phyloP scores from a whole-genome alignment of 2,329 filamentous ascomycete genomes.

The Botrytis aclada region DNA sequence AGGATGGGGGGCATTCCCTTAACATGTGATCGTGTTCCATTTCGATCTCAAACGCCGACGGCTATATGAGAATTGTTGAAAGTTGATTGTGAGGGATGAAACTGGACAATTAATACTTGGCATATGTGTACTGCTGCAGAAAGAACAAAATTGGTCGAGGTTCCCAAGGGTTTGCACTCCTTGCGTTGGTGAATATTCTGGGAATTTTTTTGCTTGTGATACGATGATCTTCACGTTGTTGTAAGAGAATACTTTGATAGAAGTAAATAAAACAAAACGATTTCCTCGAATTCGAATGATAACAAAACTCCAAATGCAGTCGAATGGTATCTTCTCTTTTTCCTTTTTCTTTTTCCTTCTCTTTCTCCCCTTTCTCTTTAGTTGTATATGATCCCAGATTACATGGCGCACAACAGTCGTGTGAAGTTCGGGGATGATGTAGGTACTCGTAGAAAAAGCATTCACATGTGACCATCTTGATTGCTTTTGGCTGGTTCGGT shows the following conservation, averaged over 20 bases:
- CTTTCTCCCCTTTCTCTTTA: neutral
- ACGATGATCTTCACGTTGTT: neutral
- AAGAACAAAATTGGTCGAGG: neutral
- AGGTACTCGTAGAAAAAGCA: neutral
- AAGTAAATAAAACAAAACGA: neutral
- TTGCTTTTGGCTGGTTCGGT: conserved; percentile 11
- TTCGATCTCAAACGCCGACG: conserved; percentile 27
- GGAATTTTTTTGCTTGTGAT: conserved; percentile 18
- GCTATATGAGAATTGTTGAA: conserved; percentile 7
- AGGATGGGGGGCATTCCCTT: conserved; percentile 34
- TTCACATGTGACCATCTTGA: conserved; percentile 15
- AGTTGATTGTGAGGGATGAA: neutral
- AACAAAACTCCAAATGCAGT: neutral
- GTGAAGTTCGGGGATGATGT: neutral
- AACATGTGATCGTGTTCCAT: conserved; percentile 39
- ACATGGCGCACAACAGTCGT: conserved; percentile 3
- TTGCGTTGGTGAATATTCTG: neutral
- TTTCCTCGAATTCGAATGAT: neutral
- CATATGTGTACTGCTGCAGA: neutral
- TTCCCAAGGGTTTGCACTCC: neutral
- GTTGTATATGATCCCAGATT: neutral
- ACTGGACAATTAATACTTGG: neutral
- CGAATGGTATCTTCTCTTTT: neutral
- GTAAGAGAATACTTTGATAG: neutral
- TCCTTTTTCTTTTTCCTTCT: neutral